Conservation (phyloP, 805 yeast genomes). For the Zygosaccharomyces siamensis region DNA sequence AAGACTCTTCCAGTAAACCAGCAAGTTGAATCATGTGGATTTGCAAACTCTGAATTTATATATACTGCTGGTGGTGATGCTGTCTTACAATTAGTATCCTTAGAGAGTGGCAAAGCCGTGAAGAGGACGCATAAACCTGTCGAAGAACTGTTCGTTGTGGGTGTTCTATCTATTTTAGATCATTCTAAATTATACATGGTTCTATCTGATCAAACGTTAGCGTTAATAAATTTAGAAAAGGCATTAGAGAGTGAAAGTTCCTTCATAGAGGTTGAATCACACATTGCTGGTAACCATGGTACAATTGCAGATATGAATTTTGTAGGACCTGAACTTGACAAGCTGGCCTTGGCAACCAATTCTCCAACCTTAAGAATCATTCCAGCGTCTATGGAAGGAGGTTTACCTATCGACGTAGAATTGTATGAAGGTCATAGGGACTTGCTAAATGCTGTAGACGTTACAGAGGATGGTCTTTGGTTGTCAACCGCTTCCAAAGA, state of each 20-base stretch:
- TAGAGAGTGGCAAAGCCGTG: slow-evolving; percentile 43
- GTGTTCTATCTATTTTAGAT: slow-evolving; percentile 43
- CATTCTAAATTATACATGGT: slow-evolving; percentile 45
- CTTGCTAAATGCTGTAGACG: slow-evolving; percentile 73
- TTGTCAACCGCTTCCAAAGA: slow-evolving; percentile 91
- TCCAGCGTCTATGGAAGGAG: slow-evolving; percentile 31
- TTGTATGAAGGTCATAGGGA: slow-evolving; percentile 81
- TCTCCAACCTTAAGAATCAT: slow-evolving; percentile 82
- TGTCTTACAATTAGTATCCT: slow-evolving; percentile 60
- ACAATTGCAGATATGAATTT: slow-evolving; percentile 85
- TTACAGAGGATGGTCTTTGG: slow-evolving; percentile 80
- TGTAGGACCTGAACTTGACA: slow-evolving; percentile 54
- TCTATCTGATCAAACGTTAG: slow-evolving; percentile 80
- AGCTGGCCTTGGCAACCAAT: slow-evolving; percentile 85
- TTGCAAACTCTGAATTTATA: slow-evolving; percentile 44
- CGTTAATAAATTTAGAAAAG: slow-evolving; percentile 40
- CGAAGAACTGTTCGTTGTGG: slow-evolving; percentile 71
- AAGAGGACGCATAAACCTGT: slow-evolving; percentile 44
- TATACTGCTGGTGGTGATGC: slow-evolving; percentile 76
- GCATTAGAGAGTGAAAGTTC: slow-evolving; percentile 30
- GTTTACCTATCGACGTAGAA: slow-evolving; percentile 50
- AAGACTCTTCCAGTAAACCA: slow-evolving; percentile 71
- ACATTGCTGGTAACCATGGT: slow-evolving; percentile 91
- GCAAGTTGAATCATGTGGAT: slow-evolving; percentile 68
- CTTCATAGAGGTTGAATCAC: slow-evolving; percentile 43